Conservation (phyloP, 352 stramenopile species). For the Phytophthora sp. region DNA sequence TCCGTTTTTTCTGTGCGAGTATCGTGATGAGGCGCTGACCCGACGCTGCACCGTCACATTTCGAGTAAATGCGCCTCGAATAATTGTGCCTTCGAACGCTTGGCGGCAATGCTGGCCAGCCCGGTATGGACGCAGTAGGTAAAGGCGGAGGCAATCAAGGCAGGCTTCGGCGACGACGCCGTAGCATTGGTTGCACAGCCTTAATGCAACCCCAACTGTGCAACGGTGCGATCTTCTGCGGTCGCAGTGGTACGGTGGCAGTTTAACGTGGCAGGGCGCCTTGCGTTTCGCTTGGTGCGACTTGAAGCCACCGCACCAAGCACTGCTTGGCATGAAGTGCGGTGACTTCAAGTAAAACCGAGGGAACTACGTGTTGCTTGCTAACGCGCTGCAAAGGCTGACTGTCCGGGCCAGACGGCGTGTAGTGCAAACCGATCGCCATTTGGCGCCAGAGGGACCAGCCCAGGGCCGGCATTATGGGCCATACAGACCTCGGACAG, state of each 20-base stretch:
- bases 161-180: too few species aligned
- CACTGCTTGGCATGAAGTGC: too few species aligned
- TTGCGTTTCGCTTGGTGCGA: slow-evolving; percentile 19
- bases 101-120: not conserved
- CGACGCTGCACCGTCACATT: slow-evolving; percentile 29
- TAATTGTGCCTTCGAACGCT: too few species aligned
- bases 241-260: slow-evolving; percentile 9
- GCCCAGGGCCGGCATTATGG: not conserved
- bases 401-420: not conserved
- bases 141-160: not conserved
- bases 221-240: slow-evolving; percentile 18
- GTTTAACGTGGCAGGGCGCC: slow-evolving; percentile 7
- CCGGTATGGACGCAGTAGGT: not conserved
- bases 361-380: too few species aligned
- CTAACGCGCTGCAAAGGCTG: slow-evolving; percentile 7
- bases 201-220: not conserved
- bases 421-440: not conserved
- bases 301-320: slow-evolving; percentile 22
- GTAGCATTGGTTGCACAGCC: not conserved
- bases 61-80: slow-evolving; percentile 27
- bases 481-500: too few species aligned
- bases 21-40: slow-evolving; percentile 1
- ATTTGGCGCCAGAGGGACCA: slow-evolving; percentile 1
- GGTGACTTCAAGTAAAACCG: too few species aligned
- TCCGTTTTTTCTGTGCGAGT: slow-evolving; percentile 5